phyloP scores from a whole-genome alignment of 176 grass and related monocot genomes.

The Oryza punctata region DNA sequence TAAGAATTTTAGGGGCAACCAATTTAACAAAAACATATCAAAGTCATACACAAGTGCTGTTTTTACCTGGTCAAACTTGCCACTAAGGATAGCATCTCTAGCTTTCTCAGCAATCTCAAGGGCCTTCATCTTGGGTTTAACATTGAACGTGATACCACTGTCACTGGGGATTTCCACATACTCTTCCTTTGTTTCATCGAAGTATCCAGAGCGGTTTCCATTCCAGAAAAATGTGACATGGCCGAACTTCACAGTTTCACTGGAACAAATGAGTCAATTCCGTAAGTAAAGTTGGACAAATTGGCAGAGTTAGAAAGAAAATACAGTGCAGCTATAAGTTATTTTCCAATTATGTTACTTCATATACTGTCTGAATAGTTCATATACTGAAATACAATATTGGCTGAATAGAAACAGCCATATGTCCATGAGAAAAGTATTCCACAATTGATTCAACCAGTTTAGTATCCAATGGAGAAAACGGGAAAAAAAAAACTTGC shows the following conservation, averaged over 20 bases:
- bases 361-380: neutral
- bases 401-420: neutral
- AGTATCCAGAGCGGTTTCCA: constrained; percentile 97
- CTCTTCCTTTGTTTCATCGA: constrained; percentile 79
- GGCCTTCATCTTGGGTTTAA: constrained; percentile 93
- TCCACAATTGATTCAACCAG: constrained; percentile 5
- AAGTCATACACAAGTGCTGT: neutral
- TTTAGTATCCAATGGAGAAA: neutral
- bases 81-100: constrained; percentile 84
- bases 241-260: constrained; percentile 96
- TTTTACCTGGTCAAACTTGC: constrained; percentile 93
- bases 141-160: constrained; percentile 96
- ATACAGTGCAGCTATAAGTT: neutral
- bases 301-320: neutral
- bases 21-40: neutral
- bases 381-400: neutral
- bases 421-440: neutral
- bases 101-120: constrained; percentile 90
- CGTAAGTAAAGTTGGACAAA: neutral
- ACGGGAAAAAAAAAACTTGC: constrained; percentile 46
- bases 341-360: neutral
- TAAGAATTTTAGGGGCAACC: neutral
- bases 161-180: constrained; percentile 97
- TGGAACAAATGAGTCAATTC: constrained; percentile 39
- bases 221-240: constrained; percentile 99